These are phyloP conservation scores for Russula sp. DNA, from an alignment of 768 basidiomycete genomes.

Conservation along the genomic window DNA sequence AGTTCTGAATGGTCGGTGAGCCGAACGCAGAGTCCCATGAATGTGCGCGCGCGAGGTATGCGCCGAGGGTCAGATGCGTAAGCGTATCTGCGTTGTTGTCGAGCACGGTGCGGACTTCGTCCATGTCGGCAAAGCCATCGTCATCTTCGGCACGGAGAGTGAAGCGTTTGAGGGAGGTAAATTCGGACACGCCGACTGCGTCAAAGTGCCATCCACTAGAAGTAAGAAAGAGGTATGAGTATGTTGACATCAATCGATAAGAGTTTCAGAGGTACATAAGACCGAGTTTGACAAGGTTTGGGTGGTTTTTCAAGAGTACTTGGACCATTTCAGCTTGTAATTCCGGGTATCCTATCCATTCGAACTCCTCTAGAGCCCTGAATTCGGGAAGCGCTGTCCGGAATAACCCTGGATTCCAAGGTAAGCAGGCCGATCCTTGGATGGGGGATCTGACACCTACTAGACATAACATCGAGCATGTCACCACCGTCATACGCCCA, in stretches of 20 bases:
- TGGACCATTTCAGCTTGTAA: conserved; percentile 62
- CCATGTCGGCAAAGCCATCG: conserved; percentile 66
- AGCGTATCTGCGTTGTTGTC: conserved; percentile 54
- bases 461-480: conserved; percentile 54
- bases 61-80: conserved; percentile 59
- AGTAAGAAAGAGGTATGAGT: background rate
- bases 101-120: conserved; percentile 57
- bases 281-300: conserved; percentile 49
- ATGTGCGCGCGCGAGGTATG: conserved; percentile 57
- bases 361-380: conserved; percentile 54
- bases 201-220: conserved; percentile 67
- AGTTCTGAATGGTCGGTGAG: conserved; percentile 54
- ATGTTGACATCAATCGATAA: background rate
- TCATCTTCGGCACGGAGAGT: conserved; percentile 65
- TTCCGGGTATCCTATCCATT: conserved; percentile 76
- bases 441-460: conserved; percentile 50
- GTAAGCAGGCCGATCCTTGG: conserved; percentile 54
- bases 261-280: conserved; percentile 41
- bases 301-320: conserved; percentile 47
- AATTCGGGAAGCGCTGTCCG: conserved; percentile 59
- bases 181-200: conserved; percentile 60
- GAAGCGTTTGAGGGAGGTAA: conserved; percentile 55
- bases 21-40: conserved; percentile 65
- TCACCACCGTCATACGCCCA: conserved; percentile 69
- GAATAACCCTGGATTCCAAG: conserved; percentile 48